Conservation (phyloP, 179 eudicot species). For the Gypsophila paniculata region DNA sequence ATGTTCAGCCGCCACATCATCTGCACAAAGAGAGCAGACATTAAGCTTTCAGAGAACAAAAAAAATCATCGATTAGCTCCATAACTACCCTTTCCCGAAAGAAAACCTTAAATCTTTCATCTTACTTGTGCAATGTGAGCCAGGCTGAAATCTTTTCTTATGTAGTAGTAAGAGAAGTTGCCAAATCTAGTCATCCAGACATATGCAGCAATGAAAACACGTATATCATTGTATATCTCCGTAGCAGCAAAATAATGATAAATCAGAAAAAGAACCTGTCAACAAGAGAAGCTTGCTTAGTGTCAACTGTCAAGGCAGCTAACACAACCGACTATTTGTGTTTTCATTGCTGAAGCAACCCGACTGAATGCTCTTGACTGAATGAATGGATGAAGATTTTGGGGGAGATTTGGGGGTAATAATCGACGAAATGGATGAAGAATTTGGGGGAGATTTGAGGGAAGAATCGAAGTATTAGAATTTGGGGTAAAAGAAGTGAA, state of each 20-base stretch:
- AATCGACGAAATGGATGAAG: too few relatives aligned
- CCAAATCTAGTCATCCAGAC: slow-evolving; percentile 53
- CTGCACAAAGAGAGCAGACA: slow-evolving; percentile 42
- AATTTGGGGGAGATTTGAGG: too few relatives aligned
- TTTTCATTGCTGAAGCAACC: too few relatives aligned
- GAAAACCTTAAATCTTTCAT: neutral
- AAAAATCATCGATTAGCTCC: neutral
- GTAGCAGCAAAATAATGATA: too few relatives aligned
- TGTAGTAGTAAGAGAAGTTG: slow-evolving; percentile 94
- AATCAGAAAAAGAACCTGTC: slow-evolving; percentile 53
- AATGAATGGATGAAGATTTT: too few relatives aligned
- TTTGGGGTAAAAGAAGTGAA: too few relatives aligned
- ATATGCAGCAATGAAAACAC: too few relatives aligned
- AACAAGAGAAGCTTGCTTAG: slow-evolving; percentile 3
- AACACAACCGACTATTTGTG: too few relatives aligned
- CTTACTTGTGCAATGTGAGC: slow-evolving; percentile 89
- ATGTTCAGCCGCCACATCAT: slow-evolving; percentile 99
- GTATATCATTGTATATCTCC: too few relatives aligned
- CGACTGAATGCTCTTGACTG: too few relatives aligned
- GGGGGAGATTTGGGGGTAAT: too few relatives aligned
- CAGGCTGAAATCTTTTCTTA: slow-evolving; percentile 86
- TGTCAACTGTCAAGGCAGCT: neutral
- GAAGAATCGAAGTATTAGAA: too few relatives aligned
- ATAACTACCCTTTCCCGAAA: neutral
- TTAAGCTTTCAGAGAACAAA: neutral